phyloP scores from a whole-genome alignment of 75 land plant genomes.

The Selaginella tamariscina region DNA sequence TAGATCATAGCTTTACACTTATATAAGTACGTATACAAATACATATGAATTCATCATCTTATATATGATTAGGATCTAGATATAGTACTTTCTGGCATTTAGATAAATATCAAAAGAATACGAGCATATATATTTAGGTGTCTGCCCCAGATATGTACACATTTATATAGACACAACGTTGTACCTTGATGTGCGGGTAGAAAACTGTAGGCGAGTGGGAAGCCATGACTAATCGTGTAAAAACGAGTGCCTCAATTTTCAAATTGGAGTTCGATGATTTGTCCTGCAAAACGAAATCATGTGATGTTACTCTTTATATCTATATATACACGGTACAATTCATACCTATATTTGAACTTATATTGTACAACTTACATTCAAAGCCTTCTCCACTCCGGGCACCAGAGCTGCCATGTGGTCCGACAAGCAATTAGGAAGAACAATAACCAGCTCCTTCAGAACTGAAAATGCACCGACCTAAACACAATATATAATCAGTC shows the following conservation, averaged over 20 bases:
- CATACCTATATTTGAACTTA: neutral
- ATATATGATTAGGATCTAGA: too few species aligned
- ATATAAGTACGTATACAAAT: neutral
- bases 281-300: slow-evolving; percentile 40
- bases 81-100: too few species aligned
- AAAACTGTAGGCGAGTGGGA: slow-evolving; percentile 89
- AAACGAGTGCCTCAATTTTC: slow-evolving; percentile 91
- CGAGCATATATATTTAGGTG: too few species aligned
- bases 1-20: neutral
- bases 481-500: neutral
- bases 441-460: slow-evolving; percentile 89
- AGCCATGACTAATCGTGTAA: slow-evolving; percentile 85
- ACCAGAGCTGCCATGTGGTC: slow-evolving; percentile 91
- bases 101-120: too few species aligned
- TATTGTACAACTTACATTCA: slow-evolving; percentile 49
- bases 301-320: neutral
- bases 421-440: slow-evolving; percentile 82
- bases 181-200: slow-evolving; percentile 89
- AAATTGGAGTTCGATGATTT: slow-evolving; percentile 92
- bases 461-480: slow-evolving; percentile 99
- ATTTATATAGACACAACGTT: too few species aligned
- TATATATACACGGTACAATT: neutral
- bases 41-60: too few species aligned
- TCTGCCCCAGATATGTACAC: too few species aligned
- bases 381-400: slow-evolving; percentile 89